phyloP scores from a whole-genome alignment of 1,284 basidiomycete species.

The Sutorius eximius region DNA sequence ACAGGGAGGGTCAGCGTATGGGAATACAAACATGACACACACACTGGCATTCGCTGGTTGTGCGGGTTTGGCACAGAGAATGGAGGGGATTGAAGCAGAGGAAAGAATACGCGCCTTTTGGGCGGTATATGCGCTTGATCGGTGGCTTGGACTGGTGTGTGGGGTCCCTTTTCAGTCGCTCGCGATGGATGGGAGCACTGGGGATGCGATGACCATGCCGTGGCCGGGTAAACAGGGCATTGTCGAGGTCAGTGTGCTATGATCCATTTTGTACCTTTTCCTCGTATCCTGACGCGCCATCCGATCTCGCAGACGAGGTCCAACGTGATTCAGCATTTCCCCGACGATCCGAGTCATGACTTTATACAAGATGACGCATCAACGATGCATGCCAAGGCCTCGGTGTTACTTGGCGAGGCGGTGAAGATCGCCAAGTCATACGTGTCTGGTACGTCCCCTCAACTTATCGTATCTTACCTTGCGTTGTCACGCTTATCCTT shows the following conservation, averaged over 20 bases:
- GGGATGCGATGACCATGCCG: conserved; percentile 39
- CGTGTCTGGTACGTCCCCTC: conserved; percentile 23
- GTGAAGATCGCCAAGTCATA: conserved; percentile 28
- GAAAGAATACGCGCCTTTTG: conserved; percentile 52
- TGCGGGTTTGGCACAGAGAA: conserved; percentile 33
- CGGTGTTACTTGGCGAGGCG: conserved; percentile 36
- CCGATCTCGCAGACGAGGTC: conserved; percentile 1
- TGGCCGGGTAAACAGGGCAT: conserved; percentile 39
- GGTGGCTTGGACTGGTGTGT: conserved; percentile 38
- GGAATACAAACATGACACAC: background rate
- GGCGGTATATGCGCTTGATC: conserved; percentile 43
- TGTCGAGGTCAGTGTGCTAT: conserved; percentile 1
- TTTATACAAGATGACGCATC: conserved; percentile 18
- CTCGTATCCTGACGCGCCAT: background rate
- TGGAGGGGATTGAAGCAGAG: conserved; percentile 44
- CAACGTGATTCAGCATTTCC: conserved; percentile 31
- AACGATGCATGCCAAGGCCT: conserved; percentile 34
- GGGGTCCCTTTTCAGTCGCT: conserved; percentile 28
- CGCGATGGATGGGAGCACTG: conserved; percentile 22
- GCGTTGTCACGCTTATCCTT: background rate
- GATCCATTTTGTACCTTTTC: background rate
- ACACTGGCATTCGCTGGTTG: conserved; percentile 10
- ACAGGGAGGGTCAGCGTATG: background rate
- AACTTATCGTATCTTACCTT: background rate
- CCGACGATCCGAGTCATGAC: conserved; percentile 21